These are phyloP conservation scores for Sedum album DNA, from an alignment of 164 flowering plant genomes.

Conservation along the genomic window DNA sequence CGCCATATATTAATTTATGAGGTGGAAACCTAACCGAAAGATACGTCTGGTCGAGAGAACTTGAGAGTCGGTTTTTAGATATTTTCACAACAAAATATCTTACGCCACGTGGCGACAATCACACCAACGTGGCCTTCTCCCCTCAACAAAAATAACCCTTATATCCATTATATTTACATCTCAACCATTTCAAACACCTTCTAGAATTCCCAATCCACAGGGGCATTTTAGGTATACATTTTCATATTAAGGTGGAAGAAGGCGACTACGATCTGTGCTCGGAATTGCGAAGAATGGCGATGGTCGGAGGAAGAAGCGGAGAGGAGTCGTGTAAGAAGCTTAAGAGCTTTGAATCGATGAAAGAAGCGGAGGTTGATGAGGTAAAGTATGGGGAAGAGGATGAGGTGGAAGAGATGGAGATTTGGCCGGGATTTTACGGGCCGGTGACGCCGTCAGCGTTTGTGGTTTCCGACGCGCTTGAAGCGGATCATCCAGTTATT, in stretches of 20 bases:
- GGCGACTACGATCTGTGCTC: background rate
- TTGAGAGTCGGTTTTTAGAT: background rate
- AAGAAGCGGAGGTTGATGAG: background rate
- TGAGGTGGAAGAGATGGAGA: slow-evolving; percentile 21
- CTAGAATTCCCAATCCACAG: background rate
- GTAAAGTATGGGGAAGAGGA: slow-evolving; percentile 12
- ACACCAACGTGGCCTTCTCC: slow-evolving; percentile 1
- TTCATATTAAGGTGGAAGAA: background rate
- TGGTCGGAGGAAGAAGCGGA: background rate
- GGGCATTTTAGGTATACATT: background rate
- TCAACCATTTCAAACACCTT: background rate
- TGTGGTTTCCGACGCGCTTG: slow-evolving; percentile 76
- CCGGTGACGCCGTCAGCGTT: slow-evolving; percentile 54
- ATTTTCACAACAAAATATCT: slow-evolving; percentile 4
- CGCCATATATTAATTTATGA: background rate
- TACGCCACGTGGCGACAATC: slow-evolving; percentile 3
- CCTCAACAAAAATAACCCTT: background rate
- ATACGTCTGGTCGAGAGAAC: background rate
- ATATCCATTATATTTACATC: background rate
- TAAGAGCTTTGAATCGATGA: background rate
- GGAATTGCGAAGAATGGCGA: background rate
- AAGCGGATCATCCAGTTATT: slow-evolving; percentile 69
- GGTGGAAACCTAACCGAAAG: background rate
- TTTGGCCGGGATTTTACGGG: slow-evolving; percentile 34
- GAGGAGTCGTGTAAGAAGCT: background rate